Conservation (phyloP, 768 basidiomycete species). For the Tricholomella constricta region DNA sequence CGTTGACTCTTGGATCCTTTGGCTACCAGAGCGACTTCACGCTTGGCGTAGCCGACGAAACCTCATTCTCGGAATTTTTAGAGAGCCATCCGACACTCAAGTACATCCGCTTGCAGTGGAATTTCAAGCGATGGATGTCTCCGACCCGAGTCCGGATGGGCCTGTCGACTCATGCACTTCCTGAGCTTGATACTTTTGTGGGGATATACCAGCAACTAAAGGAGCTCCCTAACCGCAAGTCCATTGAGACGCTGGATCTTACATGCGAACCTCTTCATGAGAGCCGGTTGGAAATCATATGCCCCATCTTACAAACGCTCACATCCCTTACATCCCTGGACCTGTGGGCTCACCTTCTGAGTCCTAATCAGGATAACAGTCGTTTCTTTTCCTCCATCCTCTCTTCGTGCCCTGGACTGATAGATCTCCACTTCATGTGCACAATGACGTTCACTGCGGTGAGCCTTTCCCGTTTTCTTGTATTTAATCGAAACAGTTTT, state of each 20-base stretch:
- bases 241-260: constrained; percentile 45
- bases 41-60: constrained; percentile 34
- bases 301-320: constrained; percentile 35
- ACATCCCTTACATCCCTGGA: constrained; percentile 43
- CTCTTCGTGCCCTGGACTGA: constrained; percentile 37
- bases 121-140: constrained; percentile 52
- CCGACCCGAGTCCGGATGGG: constrained; percentile 39
- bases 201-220: constrained; percentile 51
- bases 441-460: constrained; percentile 47
- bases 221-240: constrained; percentile 35
- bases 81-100: constrained; percentile 38
- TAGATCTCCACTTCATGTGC: constrained; percentile 54
- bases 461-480: constrained; percentile 16
- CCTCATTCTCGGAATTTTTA: constrained; percentile 38
- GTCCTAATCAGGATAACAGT: constrained; percentile 33
- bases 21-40: constrained; percentile 49
- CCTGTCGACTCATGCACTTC: constrained; percentile 31
- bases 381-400: constrained; percentile 39
- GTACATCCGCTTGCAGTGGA: constrained; percentile 50
- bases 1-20: constrained; percentile 51
- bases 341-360: constrained; percentile 48
- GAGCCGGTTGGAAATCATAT: constrained; percentile 32
- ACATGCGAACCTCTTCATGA: constrained; percentile 52
- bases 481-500: not conserved
- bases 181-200: constrained; percentile 42